Conservation (phyloP, 345 rosid species). For the Lepidium sativum region DNA sequence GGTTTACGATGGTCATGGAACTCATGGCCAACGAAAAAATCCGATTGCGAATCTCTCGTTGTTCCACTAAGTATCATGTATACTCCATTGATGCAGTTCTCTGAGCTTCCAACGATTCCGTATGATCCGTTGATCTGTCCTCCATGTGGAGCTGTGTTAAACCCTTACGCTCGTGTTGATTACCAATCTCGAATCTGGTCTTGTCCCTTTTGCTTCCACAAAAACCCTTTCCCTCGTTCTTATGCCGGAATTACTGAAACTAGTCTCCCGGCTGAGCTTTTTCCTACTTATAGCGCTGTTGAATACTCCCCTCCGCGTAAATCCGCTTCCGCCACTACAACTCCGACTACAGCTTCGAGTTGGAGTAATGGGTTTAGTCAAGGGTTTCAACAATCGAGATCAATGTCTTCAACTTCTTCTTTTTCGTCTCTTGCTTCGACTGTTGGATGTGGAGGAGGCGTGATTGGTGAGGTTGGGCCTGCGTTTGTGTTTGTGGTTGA, state of each 20-base stretch:
- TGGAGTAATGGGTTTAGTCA: slow-evolving; percentile 21
- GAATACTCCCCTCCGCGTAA: slow-evolving; percentile 43
- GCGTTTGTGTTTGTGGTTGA: slow-evolving; percentile 88
- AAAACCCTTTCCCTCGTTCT: slow-evolving; percentile 64
- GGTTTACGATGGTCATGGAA: slow-evolving; percentile 97
- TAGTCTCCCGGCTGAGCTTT: slow-evolving; percentile 94
- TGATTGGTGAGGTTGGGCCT: slow-evolving; percentile 41
- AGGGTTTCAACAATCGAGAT: slow-evolving; percentile 18
- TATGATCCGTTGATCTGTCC: slow-evolving; percentile 75
- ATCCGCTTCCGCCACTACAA: not conserved
- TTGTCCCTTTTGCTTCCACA: slow-evolving; percentile 71
- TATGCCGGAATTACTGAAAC: slow-evolving; percentile 70
- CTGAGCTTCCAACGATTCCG: slow-evolving; percentile 81
- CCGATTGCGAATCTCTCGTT: slow-evolving; percentile 50
- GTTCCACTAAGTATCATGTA: slow-evolving; percentile 77
- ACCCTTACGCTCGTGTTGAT: slow-evolving; percentile 90
- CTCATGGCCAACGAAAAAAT: slow-evolving; percentile 77
- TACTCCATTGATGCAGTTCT: slow-evolving; percentile 68
- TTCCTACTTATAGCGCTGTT: slow-evolving; percentile 82
- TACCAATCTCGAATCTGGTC: slow-evolving; percentile 78
- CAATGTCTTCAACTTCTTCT: slow-evolving; percentile 42
- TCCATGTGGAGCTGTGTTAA: slow-evolving; percentile 61
- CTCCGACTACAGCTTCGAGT: slow-evolving; percentile 2
- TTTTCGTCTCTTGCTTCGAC: slow-evolving; percentile 37
- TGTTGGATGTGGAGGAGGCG: slow-evolving; percentile 19